Base-by-base conservation (phyloP, 108 stramenopile species). In the Craspedostauros australis region DNA sequence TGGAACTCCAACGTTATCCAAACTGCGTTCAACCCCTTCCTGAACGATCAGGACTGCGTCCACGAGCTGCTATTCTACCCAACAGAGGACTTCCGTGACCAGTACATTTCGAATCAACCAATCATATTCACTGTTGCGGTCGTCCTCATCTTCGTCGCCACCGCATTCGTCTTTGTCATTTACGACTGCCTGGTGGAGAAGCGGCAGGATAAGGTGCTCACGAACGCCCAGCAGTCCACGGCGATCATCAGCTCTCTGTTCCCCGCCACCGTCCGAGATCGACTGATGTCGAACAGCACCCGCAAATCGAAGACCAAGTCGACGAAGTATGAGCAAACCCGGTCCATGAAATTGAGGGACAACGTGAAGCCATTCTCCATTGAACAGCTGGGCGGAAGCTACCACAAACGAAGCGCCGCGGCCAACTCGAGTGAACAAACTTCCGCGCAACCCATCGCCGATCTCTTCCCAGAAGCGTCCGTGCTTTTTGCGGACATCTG, bases 401-500 rank as follows among this genome's bases (percentile, higher is more conserved):
- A 6, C 28, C 37, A 57, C 26, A 46, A 46, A 27, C 31, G 15
- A 22, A 46, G 46, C 21, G 44, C 33, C 16, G 44, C 34, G 0
- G 42, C 44, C 5, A 29, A 46, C 31, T 16, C 46, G 21, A 23
- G 21, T 14, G 32, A 43, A 1, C 48, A 33, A 16, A 15, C 20
- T 21, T 38, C 44, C 36, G 15, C 46, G n/a, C 36, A 46, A 28
- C 73, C 74, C 3, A 76, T 82, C 49, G 81, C 81, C 8, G 80
- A 77, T 42, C 38, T 75, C 11, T 82, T 82, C 41, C 57, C 60
- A 29, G 48, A 76, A 42, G 73, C 73, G 6, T 68, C 76, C 4
- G 74, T 82, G 12, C 70, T 77, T 69, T 80, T 77, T 64, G 60
- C 52, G 15, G 65, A 72, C 37, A 73, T 73, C 28, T 37, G 31